Conservation (phyloP, 306 rosid genomes). For the Luffa aegyptiaca region DNA sequence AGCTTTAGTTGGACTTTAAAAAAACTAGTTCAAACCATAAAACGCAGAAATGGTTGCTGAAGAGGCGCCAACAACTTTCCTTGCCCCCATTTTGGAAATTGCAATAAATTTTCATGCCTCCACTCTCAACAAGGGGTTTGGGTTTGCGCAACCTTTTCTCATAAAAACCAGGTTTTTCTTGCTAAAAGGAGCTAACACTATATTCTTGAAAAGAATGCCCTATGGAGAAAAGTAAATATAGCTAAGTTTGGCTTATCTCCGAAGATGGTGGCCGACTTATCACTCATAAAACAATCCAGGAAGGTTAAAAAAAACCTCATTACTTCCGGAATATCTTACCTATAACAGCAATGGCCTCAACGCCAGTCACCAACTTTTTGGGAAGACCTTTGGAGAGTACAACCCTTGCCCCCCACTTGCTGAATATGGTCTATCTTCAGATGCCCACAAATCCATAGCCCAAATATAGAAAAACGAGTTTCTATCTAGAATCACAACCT, state of each 20-base stretch:
- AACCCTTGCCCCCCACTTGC: not conserved
- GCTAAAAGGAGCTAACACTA: not conserved
- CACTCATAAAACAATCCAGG: not conserved
- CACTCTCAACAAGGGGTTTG: not conserved
- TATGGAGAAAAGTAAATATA: not conserved
- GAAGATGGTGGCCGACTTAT: not conserved
- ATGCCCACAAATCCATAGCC: not conserved
- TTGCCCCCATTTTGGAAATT: not conserved
- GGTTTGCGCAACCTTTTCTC: too few relatives aligned
- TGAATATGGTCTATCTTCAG: not conserved
- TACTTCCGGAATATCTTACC: not conserved
- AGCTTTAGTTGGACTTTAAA: not conserved
- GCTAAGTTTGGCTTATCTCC: not conserved
- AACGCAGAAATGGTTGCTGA: not conserved
- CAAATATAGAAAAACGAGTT: not conserved
- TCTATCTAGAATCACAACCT: not conserved
- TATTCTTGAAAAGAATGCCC: not conserved
- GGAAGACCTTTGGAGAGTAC: too few relatives aligned
- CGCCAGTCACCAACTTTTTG: not conserved
- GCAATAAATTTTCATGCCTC: not conserved
- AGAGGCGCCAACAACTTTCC: not conserved
- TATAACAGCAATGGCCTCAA: not conserved
- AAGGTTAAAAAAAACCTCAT: not conserved
- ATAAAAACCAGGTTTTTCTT: not conserved
- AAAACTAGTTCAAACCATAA: not conserved